Conservation (phyloP, 768 basidiomycete species). For the Tulasnella sp. region DNA sequence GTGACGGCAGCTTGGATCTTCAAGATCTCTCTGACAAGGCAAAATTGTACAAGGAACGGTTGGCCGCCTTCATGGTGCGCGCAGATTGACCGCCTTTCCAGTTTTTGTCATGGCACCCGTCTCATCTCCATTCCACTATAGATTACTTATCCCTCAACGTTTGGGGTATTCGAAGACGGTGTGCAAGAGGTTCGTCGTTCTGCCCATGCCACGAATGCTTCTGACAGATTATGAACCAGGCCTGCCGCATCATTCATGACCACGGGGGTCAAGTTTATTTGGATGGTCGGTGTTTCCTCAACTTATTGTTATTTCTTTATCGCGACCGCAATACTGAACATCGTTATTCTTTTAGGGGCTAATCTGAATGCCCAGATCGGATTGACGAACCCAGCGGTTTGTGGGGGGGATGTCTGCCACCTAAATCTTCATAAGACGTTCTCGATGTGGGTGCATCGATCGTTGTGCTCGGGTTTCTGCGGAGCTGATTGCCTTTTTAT, state of each 20-base stretch:
- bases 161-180: slow-evolving; percentile 94
- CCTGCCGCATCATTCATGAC: slow-evolving; percentile 89
- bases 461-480: neutral
- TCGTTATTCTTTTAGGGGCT: slow-evolving; percentile 48
- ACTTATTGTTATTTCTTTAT: neutral
- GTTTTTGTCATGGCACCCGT: neutral
- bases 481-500: neutral
- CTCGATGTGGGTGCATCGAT: slow-evolving; percentile 65
- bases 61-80: slow-evolving; percentile 92
- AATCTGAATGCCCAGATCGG: slow-evolving; percentile 95
- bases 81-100: neutral
- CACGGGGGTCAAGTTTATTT: slow-evolving; percentile 97
- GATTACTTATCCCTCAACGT: slow-evolving; percentile 97
- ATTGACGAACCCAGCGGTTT: slow-evolving; percentile 86
- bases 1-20: slow-evolving; percentile 86
- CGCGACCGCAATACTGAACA: neutral
- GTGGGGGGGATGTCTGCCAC: slow-evolving; percentile 97
- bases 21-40: slow-evolving; percentile 82
- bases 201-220: neutral
- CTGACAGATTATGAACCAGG: slow-evolving; percentile 41
- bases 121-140: slow-evolving; percentile 34
- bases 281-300: slow-evolving; percentile 52
- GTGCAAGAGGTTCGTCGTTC: slow-evolving; percentile 58
- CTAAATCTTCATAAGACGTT: slow-evolving; percentile 98
- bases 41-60: slow-evolving; percentile 80